These are phyloP conservation scores for Boletus patriciae DNA, from an alignment of 768 basidiomycete genomes.

Conservation along the genomic window DNA sequence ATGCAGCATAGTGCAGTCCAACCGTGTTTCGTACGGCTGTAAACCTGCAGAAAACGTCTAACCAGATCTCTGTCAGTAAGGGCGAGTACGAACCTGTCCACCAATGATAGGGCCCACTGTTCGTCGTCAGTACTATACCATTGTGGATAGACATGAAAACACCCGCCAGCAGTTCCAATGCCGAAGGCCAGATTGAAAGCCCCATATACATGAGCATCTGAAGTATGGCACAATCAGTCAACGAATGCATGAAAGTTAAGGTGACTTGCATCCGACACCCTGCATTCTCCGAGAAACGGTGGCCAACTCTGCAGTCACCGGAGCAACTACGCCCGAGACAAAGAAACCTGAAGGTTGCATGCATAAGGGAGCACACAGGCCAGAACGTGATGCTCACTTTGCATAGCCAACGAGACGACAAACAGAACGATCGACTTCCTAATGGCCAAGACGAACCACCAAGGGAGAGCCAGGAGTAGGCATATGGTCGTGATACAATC, in stretches of 20 bases:
- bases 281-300: conserved; percentile 53
- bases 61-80: neutral
- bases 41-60: conserved; percentile 45
- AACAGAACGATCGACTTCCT: conserved; percentile 48
- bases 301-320: conserved; percentile 67
- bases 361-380: neutral
- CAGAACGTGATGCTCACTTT: conserved; percentile 44
- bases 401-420: conserved; percentile 42
- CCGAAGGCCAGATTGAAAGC: conserved; percentile 74
- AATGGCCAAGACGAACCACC: conserved; percentile 59
- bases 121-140: conserved; percentile 2
- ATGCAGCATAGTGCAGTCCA: conserved; percentile 62
- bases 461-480: conserved; percentile 57
- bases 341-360: conserved; percentile 52
- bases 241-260: neutral
- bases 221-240: neutral
- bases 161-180: conserved; percentile 58
- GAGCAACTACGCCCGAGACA: conserved; percentile 56
- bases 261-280: conserved; percentile 64
- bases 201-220: conserved; percentile 75
- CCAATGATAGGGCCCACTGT: conserved; percentile 70
- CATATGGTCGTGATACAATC: conserved; percentile 53
- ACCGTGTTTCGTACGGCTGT: conserved; percentile 52
- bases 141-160: neutral
- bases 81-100: conserved; percentile 50